Evolutionary conservation across 768 basidiomycete genomes (phyloP).

Genomic region (Lactifluus subvellereus): DNA sequence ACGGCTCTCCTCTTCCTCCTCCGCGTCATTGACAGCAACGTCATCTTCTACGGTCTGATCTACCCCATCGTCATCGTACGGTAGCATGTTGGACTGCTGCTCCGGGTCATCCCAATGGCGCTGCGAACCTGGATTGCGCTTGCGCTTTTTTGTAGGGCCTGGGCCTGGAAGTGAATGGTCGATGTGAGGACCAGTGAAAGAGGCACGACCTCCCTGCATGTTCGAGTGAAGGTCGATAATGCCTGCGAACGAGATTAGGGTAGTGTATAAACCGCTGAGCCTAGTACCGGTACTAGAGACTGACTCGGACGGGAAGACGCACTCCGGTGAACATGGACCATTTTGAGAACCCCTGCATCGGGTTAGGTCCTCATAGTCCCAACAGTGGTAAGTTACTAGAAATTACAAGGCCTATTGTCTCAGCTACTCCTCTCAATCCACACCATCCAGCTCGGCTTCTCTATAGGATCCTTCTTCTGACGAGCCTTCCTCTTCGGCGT

Average conservation of each 20-base stretch:
- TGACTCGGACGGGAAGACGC: background rate
- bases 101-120: constrained; percentile 45
- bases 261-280: background rate
- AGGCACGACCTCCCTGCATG: constrained; percentile 18
- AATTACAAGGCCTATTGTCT: background rate
- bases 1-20: constrained; percentile 49
- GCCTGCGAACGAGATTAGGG: background rate
- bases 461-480: constrained; percentile 14
- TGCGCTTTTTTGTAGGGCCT: constrained; percentile 22
- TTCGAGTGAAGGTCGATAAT: constrained; percentile 3
- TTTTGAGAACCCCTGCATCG: constrained; percentile 3
- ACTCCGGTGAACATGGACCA: too few relatives aligned
- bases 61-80: constrained; percentile 31
- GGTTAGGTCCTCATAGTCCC: constrained; percentile 6
- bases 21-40: constrained; percentile 30
- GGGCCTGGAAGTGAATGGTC: constrained; percentile 18
- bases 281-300: background rate
- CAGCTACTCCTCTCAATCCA: constrained; percentile 7
- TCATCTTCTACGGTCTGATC: background rate
- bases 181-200: constrained; percentile 12
- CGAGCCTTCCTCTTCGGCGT: constrained; percentile 11
- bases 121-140: constrained; percentile 2
- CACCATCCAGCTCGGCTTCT: constrained; percentile 12
- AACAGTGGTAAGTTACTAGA: background rate
- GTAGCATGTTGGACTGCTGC: constrained; percentile 26